phyloP scores from a whole-genome alignment of 2,329 filamentous ascomycete species.

The Arthrinium phaeospermum region DNA sequence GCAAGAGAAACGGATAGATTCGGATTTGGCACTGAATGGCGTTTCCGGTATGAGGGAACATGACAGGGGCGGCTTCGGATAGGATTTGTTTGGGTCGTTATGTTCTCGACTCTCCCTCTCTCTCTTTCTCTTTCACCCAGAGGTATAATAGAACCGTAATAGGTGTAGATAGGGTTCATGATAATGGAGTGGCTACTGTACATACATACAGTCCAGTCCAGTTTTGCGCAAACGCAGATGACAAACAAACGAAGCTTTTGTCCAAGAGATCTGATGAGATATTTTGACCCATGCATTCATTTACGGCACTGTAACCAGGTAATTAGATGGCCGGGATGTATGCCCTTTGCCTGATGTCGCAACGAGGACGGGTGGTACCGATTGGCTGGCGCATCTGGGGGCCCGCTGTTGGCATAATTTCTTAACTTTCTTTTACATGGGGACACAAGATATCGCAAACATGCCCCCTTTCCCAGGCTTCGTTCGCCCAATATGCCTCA shows the following conservation, averaged over 20 bases:
- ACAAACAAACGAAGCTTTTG: neutral
- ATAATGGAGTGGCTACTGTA: conserved; percentile 7
- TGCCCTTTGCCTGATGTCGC: neutral
- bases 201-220: neutral
- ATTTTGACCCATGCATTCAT: neutral
- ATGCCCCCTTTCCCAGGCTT: neutral
- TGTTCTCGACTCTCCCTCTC: neutral
- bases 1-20: neutral
- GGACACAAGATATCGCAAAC: neutral
- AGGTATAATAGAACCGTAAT: neutral
- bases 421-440: neutral
- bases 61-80: neutral
- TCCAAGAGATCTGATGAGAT: neutral
- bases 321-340: neutral
- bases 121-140: neutral
- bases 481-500: neutral
- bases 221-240: neutral
- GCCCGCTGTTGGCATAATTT: neutral
- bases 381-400: neutral
- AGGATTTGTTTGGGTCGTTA: neutral
- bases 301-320: neutral
- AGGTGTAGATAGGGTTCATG: neutral
- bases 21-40: neutral
- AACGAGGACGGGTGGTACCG: conserved; percentile 1
- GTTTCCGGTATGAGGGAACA: neutral